Base-by-base conservation (phyloP, 2,329 filamentous ascomycete genomes). In the Aureobasidium pullulans region DNA sequence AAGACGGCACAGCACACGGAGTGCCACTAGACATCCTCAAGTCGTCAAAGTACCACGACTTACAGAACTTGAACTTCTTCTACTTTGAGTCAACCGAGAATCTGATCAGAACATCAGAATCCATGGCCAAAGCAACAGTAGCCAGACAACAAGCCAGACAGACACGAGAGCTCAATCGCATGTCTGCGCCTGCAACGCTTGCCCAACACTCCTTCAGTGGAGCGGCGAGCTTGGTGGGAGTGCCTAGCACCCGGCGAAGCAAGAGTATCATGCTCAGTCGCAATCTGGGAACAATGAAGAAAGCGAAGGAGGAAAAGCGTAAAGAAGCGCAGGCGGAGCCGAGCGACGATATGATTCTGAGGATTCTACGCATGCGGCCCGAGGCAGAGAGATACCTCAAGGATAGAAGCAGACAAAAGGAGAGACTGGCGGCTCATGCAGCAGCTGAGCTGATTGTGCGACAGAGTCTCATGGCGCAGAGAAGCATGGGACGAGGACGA, bases 11-110 rank as follows among this genome's bases (percentile, higher is more conserved):
- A 72, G 89, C 89, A 28, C 83, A 94, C 62, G 94, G 94, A 64
- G 90, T 99, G 2, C 89, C 92, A 0, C 84, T 90, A 46, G 92
- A 96, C 72, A 86, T 96, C 34, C 82, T 99, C 70, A 96, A 96
- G 75, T 96, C 90, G 65, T 90, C 93, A 70, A 99, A 99, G 81
- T 99, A 96, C 79, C 92, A 96, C 77, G 94, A 99, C 73, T 84
- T 99, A 57, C 90, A 94, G 65, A 93, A 90, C 63, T 83, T 99
- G 63, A 96, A 96, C 77, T 99, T 97, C 81, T 99, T 97, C 80
- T 99, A 99, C 78, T 95, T 94, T 70, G 92, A 97, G 68, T 83
- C 88, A 34, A 96, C 91, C 1, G 89, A 95, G 62, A 92, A 89
- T 66, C 82, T 99, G 11, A 90, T 97, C 66, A 88, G 93, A 53